These are phyloP conservation scores for Backusella macrospora DNA, from an alignment of 192 early-diverging fungal species.

Conservation along the genomic window DNA sequence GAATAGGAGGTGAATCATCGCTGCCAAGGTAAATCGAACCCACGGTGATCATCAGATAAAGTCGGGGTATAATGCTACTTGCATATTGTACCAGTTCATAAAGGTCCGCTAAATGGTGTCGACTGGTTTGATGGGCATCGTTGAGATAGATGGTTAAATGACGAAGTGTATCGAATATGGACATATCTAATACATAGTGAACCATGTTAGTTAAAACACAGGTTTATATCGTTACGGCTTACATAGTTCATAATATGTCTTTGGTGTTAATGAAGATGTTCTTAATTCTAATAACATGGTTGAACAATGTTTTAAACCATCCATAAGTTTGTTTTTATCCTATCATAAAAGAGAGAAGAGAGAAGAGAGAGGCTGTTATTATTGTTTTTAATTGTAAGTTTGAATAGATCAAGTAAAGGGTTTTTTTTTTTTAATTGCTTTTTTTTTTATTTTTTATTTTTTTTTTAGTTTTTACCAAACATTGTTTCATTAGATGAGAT, in stretches of 20 bases:
- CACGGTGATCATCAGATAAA: slow-evolving; percentile 99
- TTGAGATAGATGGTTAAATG: slow-evolving; percentile 90
- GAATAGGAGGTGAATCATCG: slow-evolving; percentile 78
- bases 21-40: slow-evolving; percentile 95
- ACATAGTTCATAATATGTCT: slow-evolving; percentile 99
- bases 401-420: background rate
- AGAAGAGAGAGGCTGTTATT: background rate
- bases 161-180: slow-evolving; percentile 94
- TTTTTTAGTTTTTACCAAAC: too few species aligned
- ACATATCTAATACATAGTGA: too few species aligned
- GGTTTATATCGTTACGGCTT: too few species aligned
- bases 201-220: too few species aligned
- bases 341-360: slow-evolving; percentile 22
- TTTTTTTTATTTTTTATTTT: slow-evolving; percentile 52
- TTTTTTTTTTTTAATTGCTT: background rate
- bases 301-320: slow-evolving; percentile 95
- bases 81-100: slow-evolving; percentile 99
- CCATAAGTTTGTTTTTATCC: slow-evolving; percentile 91
- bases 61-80: slow-evolving; percentile 96
- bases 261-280: slow-evolving; percentile 92
- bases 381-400: background rate
- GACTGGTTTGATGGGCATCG: slow-evolving; percentile 80
- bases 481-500: slow-evolving; percentile 93
- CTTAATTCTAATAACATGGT: slow-evolving; percentile 96
- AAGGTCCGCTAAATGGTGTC: slow-evolving; percentile 82